These are phyloP conservation scores for Cyclotella choctawhatcheeana DNA, from an alignment of 108 stramenopile species.

Conservation along the genomic window DNA sequence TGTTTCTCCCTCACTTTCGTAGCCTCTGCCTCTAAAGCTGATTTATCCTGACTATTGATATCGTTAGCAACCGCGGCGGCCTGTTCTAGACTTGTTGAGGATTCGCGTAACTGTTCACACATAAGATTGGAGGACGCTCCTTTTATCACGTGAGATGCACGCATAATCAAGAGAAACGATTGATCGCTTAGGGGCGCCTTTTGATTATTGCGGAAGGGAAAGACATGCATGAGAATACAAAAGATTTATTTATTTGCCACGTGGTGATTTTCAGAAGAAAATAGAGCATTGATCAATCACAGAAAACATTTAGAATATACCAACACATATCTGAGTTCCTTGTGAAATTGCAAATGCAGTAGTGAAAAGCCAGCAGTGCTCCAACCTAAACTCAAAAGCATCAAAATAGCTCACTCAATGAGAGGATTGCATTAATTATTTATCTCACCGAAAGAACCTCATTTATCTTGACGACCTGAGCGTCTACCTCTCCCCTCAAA, in stretches of 20 bases:
- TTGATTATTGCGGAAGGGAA: too few species aligned
- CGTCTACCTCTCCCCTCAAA: conserved; percentile 77
- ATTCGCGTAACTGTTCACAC: conserved; percentile 78
- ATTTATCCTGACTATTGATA: conserved; percentile 19
- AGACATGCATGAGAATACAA: too few species aligned
- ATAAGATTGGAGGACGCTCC: conserved; percentile 93
- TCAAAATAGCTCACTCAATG: not conserved
- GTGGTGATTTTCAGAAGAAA: too few species aligned
- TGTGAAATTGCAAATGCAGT: too few species aligned
- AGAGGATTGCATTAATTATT: not conserved
- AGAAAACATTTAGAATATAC: too few species aligned
- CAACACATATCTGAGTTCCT: too few species aligned
- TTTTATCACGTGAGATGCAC: conserved; percentile 90
- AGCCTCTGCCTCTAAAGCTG: conserved; percentile 26
- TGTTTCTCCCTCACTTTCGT: conserved; percentile 51
- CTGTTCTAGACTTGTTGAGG: conserved; percentile 74
- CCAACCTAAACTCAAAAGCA: not conserved
- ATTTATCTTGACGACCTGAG: conserved; percentile 79
- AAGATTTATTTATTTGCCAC: too few species aligned
- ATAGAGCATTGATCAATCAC: too few species aligned
- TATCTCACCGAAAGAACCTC: conserved; percentile 68
- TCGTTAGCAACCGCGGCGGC: conserved; percentile 53
- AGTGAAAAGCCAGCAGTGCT: not conserved
- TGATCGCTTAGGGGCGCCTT: conserved; percentile 62
- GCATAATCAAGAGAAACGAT: conserved; percentile 70